phyloP scores from a whole-genome alignment of 1,284 basidiomycete species.

The Austroboletus olivaceoglutinosus region DNA sequence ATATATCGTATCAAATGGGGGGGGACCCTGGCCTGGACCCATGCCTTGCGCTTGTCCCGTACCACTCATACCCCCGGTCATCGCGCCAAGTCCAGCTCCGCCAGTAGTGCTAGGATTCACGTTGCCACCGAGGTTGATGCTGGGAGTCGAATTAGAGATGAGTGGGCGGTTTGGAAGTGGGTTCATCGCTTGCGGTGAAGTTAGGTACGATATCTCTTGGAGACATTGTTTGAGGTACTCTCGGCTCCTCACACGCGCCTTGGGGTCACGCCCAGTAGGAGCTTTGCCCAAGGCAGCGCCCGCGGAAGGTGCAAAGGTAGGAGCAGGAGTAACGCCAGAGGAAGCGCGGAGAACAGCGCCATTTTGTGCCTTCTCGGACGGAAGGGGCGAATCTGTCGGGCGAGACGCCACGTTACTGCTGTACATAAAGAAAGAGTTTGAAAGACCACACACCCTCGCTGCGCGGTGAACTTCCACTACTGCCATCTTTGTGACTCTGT shows the following conservation, averaged over 20 bases:
- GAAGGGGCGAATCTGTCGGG: constrained; percentile 65
- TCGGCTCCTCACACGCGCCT: constrained; percentile 89
- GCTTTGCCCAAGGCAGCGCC: constrained; percentile 62
- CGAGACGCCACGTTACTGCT: neutral
- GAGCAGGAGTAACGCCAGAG: constrained; percentile 52
- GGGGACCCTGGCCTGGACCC: constrained; percentile 28
- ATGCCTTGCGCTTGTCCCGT: constrained; percentile 17
- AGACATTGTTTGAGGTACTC: constrained; percentile 99
- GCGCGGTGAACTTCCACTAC: constrained; percentile 73
- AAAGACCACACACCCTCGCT: constrained; percentile 63
- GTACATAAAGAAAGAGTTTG: neutral
- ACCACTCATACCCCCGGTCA: constrained; percentile 12
- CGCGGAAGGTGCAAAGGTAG: constrained; percentile 23
- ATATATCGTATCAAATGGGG: constrained; percentile 70
- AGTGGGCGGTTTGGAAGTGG: constrained; percentile 86
- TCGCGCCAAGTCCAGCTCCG: constrained; percentile 11
- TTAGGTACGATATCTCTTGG: constrained; percentile 97
- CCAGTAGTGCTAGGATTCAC: constrained; percentile 18
- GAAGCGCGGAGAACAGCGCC: constrained; percentile 50
- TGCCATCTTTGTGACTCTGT: constrained; percentile 69
- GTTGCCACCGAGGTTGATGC: constrained; percentile 18
- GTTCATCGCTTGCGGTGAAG: constrained; percentile 95
- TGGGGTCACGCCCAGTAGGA: constrained; percentile 82
- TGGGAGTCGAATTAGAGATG: constrained; percentile 59
- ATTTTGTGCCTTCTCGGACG: constrained; percentile 66